Evolutionary conservation across 495 filamentous ascomycete species (phyloP), one percentile per base, ranked within the genome.

Genomic region (Aspergillus incahuasiensis): DNA sequence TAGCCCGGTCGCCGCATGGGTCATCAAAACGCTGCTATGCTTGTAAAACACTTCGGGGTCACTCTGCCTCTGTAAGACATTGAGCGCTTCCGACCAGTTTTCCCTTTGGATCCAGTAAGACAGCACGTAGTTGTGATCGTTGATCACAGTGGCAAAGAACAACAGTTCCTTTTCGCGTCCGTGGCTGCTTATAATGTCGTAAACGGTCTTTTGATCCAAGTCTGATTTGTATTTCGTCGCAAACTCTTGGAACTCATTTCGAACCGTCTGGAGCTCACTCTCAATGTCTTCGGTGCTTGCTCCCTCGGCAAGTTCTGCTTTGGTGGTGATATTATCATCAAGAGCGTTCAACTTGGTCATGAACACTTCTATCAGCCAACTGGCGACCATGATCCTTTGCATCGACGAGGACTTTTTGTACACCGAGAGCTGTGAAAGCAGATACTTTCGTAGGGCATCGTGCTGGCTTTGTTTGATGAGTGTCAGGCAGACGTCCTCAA

Each of bases 81-180:
- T 83, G 60, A 98, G 71, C 5, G 91, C 87, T 58, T 96, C 89
- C n/a, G 81, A 68, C 94, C 94, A 98, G 60, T 90, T 84, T 70
- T 97, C 94, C 52, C 94, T 82, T 68, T 97, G 95, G 21, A 97
- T 86, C 95, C 95, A 98, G 74, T 98, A 98, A 0, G 89, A 86
- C 18, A 98, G 77, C 28, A 97, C 91, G 63, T 92, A 97, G 67
- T 94, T 94, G 73, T 92, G 86, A 68, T 98, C 94, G 61, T 91
- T 87, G 24, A 91, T 78, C 19, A 84, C 84, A 47, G 88, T 90
- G 9, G 94, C 94, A 72, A 90, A 97, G 72, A 83, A 91, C 1
- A 98, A 80, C 12, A 98, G 74, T 66, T 98, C 95, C 62, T 91
- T 86, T 71, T 97, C 92, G 16, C 94, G 82, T 32, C 91, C 95